Evolutionary conservation across 352 stramenopile species (phyloP).

Genomic region (Phytophthora pisi): DNA sequence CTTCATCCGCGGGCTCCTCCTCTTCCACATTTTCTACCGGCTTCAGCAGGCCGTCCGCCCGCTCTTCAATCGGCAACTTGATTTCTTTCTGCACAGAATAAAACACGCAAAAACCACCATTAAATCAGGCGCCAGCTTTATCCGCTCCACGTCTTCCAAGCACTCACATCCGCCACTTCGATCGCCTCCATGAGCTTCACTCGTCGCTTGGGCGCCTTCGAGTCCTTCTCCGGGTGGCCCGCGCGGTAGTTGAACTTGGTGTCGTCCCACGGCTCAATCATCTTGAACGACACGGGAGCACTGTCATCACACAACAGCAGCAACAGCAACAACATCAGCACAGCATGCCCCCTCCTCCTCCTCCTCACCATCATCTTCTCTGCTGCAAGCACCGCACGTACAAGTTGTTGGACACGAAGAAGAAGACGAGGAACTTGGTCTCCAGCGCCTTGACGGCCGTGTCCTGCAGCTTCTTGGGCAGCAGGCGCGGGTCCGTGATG

Average conservation of each 20-base stretch:
- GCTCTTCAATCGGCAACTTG: conserved; percentile 55
- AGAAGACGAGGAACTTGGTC: conserved; percentile 77
- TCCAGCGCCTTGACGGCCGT: conserved; percentile 62
- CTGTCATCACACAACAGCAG: conserved; percentile 26
- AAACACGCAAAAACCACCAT: not conserved
- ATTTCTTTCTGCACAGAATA: conserved; percentile 57
- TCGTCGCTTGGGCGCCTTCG: conserved; percentile 77
- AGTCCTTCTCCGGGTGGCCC: conserved; percentile 67
- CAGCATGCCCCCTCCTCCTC: no score
- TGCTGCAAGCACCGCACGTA: conserved; percentile 26
- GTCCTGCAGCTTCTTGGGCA: conserved; percentile 54
- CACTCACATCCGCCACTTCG: conserved; percentile 65
- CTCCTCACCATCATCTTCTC: no score
- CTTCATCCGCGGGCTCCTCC: conserved; percentile 19
- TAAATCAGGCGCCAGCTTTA: not conserved
- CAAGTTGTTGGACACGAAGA: conserved; percentile 83
- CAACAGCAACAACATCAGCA: no score
- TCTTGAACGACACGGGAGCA: conserved; percentile 61
- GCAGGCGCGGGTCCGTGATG: conserved; percentile 64
- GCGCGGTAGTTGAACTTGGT: conserved; percentile 68
- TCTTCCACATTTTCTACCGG: conserved; percentile 22
- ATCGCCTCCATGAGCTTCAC: conserved; percentile 71
- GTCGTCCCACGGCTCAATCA: conserved; percentile 78
- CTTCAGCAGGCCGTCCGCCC: conserved; percentile 63
- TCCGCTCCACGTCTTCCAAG: not conserved